Conservation (phyloP, 2,329 filamentous ascomycete genomes). For the Cadophora gregata region DNA sequence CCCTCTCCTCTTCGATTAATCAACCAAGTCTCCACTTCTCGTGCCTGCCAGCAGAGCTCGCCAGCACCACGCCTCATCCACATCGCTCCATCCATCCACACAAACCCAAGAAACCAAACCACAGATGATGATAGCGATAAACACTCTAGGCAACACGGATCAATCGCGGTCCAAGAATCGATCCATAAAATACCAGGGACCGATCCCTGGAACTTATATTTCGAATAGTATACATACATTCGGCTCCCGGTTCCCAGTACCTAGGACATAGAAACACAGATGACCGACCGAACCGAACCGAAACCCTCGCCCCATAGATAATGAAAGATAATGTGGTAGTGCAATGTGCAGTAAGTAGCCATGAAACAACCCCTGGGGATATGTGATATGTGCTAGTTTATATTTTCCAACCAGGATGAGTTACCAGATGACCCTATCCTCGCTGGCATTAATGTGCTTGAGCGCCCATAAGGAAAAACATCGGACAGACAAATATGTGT, state of each 20-base stretch:
- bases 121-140: constrained; percentile 1
- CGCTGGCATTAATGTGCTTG: not conserved
- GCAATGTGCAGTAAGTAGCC: not conserved
- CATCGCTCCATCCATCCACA: not conserved
- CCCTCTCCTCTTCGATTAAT: not conserved
- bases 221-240: constrained; percentile 13
- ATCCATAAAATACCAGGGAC: not conserved
- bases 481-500: constrained; percentile 17
- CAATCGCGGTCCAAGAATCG: not conserved
- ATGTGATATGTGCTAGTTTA: constrained; percentile 11
- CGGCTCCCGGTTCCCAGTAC: not conserved
- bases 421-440: not conserved
- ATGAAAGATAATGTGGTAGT: not conserved
- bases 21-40: not conserved
- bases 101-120: not conserved
- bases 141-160: not conserved
- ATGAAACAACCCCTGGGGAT: too few species aligned
- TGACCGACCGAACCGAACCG: not conserved
- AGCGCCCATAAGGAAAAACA: not conserved
- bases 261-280: not conserved
- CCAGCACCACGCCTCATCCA: not conserved
- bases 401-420: not conserved
- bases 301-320: not conserved
- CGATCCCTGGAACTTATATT: not conserved
- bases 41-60: constrained; percentile 13